A percentile compares a stretch with the other conserved stretches of the same genome.
These are phyloP conservation scores for Penicillium sp. DNA, from an alignment of 2,329 filamentous ascomycete genomes.

Conservation along the genomic window DNA sequence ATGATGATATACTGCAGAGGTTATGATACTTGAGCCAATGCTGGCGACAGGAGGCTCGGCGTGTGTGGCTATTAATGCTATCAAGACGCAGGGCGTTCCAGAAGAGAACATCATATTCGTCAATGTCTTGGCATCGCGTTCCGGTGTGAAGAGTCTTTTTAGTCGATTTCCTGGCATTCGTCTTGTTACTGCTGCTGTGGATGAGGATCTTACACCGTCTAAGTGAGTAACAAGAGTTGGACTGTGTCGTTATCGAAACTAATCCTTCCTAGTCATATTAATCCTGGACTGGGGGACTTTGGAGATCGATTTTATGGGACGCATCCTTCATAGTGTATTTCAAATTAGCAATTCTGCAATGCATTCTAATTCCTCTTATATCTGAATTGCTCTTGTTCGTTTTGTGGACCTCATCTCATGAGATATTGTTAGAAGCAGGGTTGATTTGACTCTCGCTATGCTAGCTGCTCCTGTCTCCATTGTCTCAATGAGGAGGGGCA, in stretches of 20 bases:
- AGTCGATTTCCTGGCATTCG: slow-evolving; percentile 6
- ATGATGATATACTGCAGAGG: not conserved
- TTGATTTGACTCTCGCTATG: too few species aligned
- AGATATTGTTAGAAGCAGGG: too few species aligned
- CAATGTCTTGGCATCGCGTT: slow-evolving; percentile 7
- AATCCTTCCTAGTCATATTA: slow-evolving; percentile 27
- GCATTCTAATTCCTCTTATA: not conserved
- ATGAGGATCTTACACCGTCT: slow-evolving; percentile 5
- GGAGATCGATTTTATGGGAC: slow-evolving; percentile 29
- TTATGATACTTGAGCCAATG: slow-evolving; percentile 16
- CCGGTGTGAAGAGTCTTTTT: slow-evolving; percentile 5
- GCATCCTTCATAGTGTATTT: not conserved
- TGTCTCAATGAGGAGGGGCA: too few species aligned
- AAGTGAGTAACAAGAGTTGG: slow-evolving; percentile 8
- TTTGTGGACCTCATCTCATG: too few species aligned
- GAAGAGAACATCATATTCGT: slow-evolving; percentile 15
- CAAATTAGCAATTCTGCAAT: not conserved
- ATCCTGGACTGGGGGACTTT: slow-evolving; percentile 36
- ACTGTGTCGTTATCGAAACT: not conserved
- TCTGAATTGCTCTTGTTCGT: too few species aligned
- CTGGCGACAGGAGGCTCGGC: slow-evolving; percentile 16
- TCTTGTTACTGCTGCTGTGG: slow-evolving; percentile 11
- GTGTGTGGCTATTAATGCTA: slow-evolving; percentile 8
- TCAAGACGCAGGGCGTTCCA: slow-evolving; percentile 6
- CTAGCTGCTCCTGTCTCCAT: too few species aligned